A percentile compares a stretch with the other conserved stretches of the same genome.
Conservation (phyloP, 495 filamentous ascomycete species). For the Daldinia loculata region DNA sequence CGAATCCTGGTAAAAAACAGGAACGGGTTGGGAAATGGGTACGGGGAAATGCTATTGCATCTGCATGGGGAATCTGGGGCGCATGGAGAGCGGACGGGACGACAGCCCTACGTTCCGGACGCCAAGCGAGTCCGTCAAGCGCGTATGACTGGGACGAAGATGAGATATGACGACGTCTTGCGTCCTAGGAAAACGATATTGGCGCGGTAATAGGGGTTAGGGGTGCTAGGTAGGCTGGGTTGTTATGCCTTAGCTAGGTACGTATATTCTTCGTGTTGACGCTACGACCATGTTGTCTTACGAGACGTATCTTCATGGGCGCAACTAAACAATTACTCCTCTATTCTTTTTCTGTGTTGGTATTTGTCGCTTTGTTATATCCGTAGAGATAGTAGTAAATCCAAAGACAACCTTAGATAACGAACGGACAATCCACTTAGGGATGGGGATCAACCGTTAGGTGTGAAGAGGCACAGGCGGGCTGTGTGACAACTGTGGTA, state of each 20-base stretch:
- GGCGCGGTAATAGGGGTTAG: background rate
- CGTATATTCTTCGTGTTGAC: background rate
- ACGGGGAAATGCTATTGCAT: slow-evolving; percentile 27
- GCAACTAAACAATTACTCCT: background rate
- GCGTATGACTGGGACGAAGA: slow-evolving; percentile 18
- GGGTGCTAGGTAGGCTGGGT: background rate
- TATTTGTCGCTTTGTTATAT: no score
- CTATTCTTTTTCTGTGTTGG: no score
- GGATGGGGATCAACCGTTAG: background rate
- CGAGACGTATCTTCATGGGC: no score
- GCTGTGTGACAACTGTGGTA: background rate
- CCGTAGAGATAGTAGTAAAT: no score
- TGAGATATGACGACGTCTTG: slow-evolving; percentile 24
- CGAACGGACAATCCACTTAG: background rate
- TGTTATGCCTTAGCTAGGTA: background rate
- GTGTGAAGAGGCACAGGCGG: background rate
- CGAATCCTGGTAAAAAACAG: slow-evolving; percentile 10
- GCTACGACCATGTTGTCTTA: background rate
- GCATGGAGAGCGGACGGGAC: slow-evolving; percentile 32
- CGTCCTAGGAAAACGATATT: background rate
- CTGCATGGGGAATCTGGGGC: slow-evolving; percentile 41
- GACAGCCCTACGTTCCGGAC: slow-evolving; percentile 30
- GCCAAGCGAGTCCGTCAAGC: slow-evolving; percentile 28
- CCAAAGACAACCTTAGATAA: background rate
- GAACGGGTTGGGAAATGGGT: slow-evolving; percentile 31